These are phyloP conservation scores for Penicillium nordicum DNA, from an alignment of 2,329 filamentous ascomycete species.

Conservation along the genomic window DNA sequence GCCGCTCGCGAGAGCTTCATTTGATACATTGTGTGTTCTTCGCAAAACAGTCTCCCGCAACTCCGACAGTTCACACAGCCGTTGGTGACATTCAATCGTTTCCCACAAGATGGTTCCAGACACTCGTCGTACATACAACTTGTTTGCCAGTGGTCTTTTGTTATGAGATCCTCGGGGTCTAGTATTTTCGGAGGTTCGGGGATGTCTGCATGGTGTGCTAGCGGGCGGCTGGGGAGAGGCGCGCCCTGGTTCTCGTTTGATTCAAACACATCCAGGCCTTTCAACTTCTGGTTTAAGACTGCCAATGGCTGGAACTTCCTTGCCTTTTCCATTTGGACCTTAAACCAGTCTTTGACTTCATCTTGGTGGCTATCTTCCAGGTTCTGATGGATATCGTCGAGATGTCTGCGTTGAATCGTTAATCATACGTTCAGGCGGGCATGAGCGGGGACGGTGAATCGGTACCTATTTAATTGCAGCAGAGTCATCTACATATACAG, in stretches of 20 bases:
- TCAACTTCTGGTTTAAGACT: conserved; percentile 87
- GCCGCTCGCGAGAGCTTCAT: conserved; percentile 94
- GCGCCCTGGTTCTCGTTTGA: conserved; percentile 68
- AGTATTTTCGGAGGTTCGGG: conserved; percentile 41
- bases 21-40: conserved; percentile 98
- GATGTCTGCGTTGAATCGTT: conserved; percentile 52
- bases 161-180: conserved; percentile 89
- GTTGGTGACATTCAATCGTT: conserved; percentile 71
- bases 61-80: conserved; percentile 90
- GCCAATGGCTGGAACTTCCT: conserved; percentile 91
- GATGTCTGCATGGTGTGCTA: conserved; percentile 21
- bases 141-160: conserved; percentile 83
- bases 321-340: conserved; percentile 87
- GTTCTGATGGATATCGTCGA: conserved; percentile 88
- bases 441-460: not conserved
- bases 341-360: conserved; percentile 96
- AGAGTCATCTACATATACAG: conserved; percentile 66
- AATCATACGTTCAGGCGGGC: conserved; percentile 11
- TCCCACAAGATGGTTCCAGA: conserved; percentile 81
- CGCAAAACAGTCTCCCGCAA: conserved; percentile 90
- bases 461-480: conserved; percentile 78
- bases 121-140: conserved; percentile 71
- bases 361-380: conserved; percentile 84
- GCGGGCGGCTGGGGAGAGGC: conserved; percentile 35
- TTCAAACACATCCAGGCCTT: conserved; percentile 89